A percentile compares a stretch with the other conserved stretches of the same genome.
Conservation (phyloP, 73 alveolate species). For the Paramecium biaurelia region DNA sequence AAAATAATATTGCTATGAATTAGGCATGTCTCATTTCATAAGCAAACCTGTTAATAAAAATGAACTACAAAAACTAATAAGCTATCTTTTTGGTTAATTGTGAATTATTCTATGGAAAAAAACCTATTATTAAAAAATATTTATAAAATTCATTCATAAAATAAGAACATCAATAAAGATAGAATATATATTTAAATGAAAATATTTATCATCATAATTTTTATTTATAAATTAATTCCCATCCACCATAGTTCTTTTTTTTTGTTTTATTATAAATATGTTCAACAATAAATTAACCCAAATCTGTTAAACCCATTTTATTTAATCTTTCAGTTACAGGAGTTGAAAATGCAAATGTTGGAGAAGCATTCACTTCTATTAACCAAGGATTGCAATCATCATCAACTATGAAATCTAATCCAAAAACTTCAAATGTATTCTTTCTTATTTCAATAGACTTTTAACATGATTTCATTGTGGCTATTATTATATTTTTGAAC, state of each 20-base stretch:
- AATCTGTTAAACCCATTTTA: constrained; percentile 50
- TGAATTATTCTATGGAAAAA: too few relatives aligned
- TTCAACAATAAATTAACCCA: constrained; percentile 38
- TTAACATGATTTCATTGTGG: constrained; percentile 58
- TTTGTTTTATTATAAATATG: constrained; percentile 2
- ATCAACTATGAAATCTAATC: constrained; percentile 63
- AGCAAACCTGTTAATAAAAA: constrained; percentile 38
- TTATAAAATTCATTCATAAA: too few relatives aligned
- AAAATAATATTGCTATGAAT: background rate
- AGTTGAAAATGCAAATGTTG: constrained; percentile 59
- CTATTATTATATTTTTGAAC: background rate
- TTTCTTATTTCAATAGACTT: constrained; percentile 55
- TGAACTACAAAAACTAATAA: background rate
- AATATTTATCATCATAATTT: background rate
- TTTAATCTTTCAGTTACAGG: constrained; percentile 59
- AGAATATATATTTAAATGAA: background rate
- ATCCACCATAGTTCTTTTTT: constrained; percentile 21
- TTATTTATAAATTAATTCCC: constrained; percentile 25
- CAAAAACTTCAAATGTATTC: constrained; percentile 54
- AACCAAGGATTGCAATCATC: constrained; percentile 57
- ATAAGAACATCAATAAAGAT: background rate
- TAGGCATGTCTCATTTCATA: background rate
- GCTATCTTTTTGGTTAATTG: background rate
- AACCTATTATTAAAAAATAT: background rate
- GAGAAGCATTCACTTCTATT: constrained; percentile 56